Evolutionary conservation across 1,284 basidiomycete genomes (phyloP).

Genomic region (Ustilago esculenta): DNA sequence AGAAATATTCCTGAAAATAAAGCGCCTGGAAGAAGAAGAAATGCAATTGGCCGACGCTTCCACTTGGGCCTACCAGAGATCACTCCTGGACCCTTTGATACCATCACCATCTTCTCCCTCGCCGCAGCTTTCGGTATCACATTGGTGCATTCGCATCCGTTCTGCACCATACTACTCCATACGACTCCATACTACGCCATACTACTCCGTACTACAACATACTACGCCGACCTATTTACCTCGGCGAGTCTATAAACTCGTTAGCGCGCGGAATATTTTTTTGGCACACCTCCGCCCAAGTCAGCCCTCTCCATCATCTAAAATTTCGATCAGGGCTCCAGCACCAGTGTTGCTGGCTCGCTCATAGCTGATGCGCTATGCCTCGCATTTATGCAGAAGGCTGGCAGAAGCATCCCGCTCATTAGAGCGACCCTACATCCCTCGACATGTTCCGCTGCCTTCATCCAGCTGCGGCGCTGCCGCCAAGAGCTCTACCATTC

Average conservation of each 20-base stretch:
- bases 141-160: no score
- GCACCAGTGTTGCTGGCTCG: slow-evolving; percentile 6
- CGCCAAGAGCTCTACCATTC: background rate
- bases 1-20: slow-evolving; percentile 1
- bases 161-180: no score
- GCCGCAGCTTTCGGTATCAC: background rate
- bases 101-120: background rate
- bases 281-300: no score
- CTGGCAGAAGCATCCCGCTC: slow-evolving; percentile 30
- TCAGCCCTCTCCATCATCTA: background rate
- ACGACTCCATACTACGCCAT: background rate
- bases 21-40: slow-evolving; percentile 13
- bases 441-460: slow-evolving; percentile 37
- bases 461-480: slow-evolving; percentile 26
- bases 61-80: slow-evolving; percentile 15
- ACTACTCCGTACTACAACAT: no score
- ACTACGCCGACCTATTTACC: no score
- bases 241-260: no score
- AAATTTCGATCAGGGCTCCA: background rate
- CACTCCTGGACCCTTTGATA: slow-evolving; percentile 16
- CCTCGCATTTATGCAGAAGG: slow-evolving; percentile 34
- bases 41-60: slow-evolving; percentile 20
- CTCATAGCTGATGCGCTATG: slow-evolving; percentile 29
- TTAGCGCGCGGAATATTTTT: no score
- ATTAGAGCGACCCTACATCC: slow-evolving; percentile 30